Base-by-base conservation (phyloP, 805 yeast species). In the Candida krabiensis region DNA sequence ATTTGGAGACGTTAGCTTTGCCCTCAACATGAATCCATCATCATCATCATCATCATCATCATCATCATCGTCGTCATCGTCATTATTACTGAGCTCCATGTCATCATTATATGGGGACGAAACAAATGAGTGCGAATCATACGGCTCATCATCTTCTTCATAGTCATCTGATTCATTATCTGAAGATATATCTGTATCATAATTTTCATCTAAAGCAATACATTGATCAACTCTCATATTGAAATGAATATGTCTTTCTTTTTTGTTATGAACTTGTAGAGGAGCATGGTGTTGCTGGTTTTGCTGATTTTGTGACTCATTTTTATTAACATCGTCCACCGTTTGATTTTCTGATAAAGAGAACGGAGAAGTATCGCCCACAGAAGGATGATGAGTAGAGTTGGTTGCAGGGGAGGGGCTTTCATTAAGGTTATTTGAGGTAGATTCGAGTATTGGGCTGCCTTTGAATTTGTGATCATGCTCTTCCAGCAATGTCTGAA, bases 211-310 rank as follows among this genome's bases (percentile, higher is more conserved):
- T 9, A 90, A 58, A 0, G 96, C 90, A 45, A 86, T 80, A 62
- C 99, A 93, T 62, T 93, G 99, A 60, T 88, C 90, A 22, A 93
- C 99, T 37, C 89, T 79, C 58, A 88, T 95, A 60, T 84, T 93
- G 66, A 93, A 93, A 63, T 90, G 98, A 44, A 93, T 90, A 51
- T 77, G 95, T 44, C 95, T 77, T 48, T 66, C 71, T 25, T 59
- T 63, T 40, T 67, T 69, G 16, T 38, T 38, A 13, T 28, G 32
- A 17, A n/a, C n/a, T n/a, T n/a, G n/a, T n/a, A 16, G 41, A 24
- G n/a, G 24, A 12, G 24, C 19, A n/a, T 18, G 38, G 13, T 25
- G 37, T 14, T 27, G 41, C 24, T 15, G 36, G 16, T 17, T 38
- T 12, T 30, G 39, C 22, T 19, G 25, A 19, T 24, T 25, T 19